Percentiles rank a stretch among this genome's conserved stretches.
Evolutionary conservation across 1,284 basidiomycete genomes (phyloP).

Genomic region (Marasmius sp.): DNA sequence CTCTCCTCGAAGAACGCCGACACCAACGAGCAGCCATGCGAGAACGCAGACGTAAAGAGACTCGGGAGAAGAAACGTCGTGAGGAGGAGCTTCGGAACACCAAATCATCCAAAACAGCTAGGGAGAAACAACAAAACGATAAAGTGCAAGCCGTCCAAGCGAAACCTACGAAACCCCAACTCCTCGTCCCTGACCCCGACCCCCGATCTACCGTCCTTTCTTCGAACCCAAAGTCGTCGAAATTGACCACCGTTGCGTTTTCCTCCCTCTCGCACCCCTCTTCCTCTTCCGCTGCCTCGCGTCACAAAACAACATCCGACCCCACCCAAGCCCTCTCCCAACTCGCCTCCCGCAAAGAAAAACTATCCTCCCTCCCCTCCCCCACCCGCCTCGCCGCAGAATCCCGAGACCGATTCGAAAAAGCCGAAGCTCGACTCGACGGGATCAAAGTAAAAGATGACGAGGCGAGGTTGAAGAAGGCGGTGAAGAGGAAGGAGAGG

Average conservation of each 20-base stretch:
- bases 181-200: constrained; percentile 63
- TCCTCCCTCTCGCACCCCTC: constrained; percentile 57
- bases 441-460: constrained; percentile 89
- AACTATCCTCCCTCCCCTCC: too few relatives aligned
- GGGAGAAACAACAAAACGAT: constrained; percentile 43
- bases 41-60: constrained; percentile 81
- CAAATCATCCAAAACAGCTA: too few relatives aligned
- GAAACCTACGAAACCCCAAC: constrained; percentile 61
- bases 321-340: constrained; percentile 83
- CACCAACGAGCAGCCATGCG: constrained; percentile 77
- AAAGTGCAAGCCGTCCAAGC: constrained; percentile 45
- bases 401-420: constrained; percentile 82
- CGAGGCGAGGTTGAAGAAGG: constrained; percentile 82
- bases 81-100: constrained; percentile 53
- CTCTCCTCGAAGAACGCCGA: constrained; percentile 78
- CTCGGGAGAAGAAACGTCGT: constrained; percentile 72
- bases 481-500: constrained; percentile 87
- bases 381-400: too few relatives aligned
- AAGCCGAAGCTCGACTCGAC: constrained; percentile 80
- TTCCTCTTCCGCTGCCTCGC: constrained; percentile 42
- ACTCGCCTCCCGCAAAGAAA: constrained; percentile 71
- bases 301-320: constrained; percentile 72
- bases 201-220: constrained; percentile 25
- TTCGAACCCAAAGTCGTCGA: constrained; percentile 36
- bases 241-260: constrained; percentile 68